These are phyloP conservation scores for Colletotrichum sidae DNA, from an alignment of 2,329 filamentous ascomycete species.

Conservation along the genomic window DNA sequence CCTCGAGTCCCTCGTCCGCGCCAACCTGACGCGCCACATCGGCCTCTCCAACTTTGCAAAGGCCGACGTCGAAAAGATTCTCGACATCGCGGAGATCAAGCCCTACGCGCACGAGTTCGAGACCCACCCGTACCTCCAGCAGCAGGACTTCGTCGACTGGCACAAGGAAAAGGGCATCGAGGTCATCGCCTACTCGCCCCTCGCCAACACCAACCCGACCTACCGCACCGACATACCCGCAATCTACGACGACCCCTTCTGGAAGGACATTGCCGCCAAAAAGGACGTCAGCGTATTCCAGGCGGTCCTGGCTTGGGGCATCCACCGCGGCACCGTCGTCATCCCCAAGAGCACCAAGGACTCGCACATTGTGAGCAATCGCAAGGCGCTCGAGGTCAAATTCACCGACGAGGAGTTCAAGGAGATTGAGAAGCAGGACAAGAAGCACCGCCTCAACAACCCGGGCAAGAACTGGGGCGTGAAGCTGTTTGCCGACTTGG, in stretches of 20 bases:
- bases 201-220: constrained; percentile 49
- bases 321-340: constrained; percentile 46
- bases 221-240: constrained; percentile 45
- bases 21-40: constrained; percentile 66
- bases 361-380: constrained; percentile 55
- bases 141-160: constrained; percentile 43
- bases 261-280: constrained; percentile 42
- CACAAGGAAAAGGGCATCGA: constrained; percentile 48
- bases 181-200: constrained; percentile 48
- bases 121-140: constrained; percentile 71
- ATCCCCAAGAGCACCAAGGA: constrained; percentile 52
- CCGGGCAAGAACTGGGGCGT: constrained; percentile 53
- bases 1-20: constrained; percentile 65
- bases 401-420: constrained; percentile 53
- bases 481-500: constrained; percentile 52
- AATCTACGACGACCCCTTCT: constrained; percentile 25
- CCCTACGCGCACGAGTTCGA: constrained; percentile 43
- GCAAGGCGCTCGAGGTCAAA: constrained; percentile 54
- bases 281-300: constrained; percentile 47
- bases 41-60: constrained; percentile 70
- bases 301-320: constrained; percentile 49
- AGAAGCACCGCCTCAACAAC: constrained; percentile 50
- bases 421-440: constrained; percentile 42
- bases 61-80: constrained; percentile 27
- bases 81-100: constrained; percentile 37